phyloP scores from a whole-genome alignment of 306 rosid species.

The Corylus avellana region DNA sequence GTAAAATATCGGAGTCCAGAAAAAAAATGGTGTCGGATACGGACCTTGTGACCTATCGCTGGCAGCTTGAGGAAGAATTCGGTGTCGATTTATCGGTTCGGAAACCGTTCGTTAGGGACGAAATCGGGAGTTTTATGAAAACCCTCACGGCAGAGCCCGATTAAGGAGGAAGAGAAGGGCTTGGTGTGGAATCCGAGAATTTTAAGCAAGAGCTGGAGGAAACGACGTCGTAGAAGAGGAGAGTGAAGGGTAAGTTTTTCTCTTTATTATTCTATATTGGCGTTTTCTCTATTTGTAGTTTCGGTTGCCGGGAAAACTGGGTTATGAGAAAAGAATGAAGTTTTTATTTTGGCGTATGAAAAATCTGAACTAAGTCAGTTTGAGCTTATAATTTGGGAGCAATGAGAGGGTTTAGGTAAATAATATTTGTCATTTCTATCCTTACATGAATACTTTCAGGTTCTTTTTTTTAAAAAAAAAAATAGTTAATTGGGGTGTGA shows the following conservation, averaged over 20 bases:
- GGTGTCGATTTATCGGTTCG: slow-evolving; percentile 38
- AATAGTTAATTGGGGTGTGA: too few species aligned
- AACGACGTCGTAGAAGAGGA: background rate
- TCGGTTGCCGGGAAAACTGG: slow-evolving; percentile 28
- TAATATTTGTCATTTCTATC: too few species aligned
- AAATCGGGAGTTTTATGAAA: slow-evolving; percentile 33
- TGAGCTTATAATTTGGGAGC: too few species aligned
- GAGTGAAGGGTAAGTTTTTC: slow-evolving; percentile 20
- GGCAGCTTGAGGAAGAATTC: slow-evolving; percentile 36
- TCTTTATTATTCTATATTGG: background rate
- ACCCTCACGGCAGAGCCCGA: slow-evolving; percentile 11
- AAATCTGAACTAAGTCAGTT: too few species aligned
- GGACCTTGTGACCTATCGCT: slow-evolving; percentile 40
- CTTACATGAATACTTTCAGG: too few species aligned
- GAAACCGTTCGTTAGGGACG: slow-evolving; percentile 32
- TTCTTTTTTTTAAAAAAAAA: too few species aligned
- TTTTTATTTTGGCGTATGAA: background rate
- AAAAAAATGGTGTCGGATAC: slow-evolving; percentile 32
- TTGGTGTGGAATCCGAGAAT: slow-evolving; percentile 19
- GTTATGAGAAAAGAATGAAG: background rate
- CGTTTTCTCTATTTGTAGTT: background rate
- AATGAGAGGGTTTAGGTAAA: too few species aligned
- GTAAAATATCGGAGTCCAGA: background rate
- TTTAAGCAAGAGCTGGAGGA: background rate
- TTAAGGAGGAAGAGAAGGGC: slow-evolving; percentile 12